phyloP scores from a whole-genome alignment of 163 green algal species.

The Scenedesmus sp. region DNA sequence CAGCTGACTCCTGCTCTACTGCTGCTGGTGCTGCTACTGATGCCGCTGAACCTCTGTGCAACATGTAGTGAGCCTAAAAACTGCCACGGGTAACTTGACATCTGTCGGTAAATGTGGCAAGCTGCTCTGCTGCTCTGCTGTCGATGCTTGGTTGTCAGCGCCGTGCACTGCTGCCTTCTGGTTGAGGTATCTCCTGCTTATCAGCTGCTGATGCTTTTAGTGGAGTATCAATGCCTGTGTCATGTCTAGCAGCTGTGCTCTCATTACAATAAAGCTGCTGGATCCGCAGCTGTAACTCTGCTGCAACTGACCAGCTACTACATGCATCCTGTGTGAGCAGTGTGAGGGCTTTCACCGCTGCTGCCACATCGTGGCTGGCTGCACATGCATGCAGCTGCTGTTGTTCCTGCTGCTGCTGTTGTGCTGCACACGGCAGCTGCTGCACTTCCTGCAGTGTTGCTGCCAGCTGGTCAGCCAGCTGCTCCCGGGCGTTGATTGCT shows the following conservation, averaged over 20 bases:
- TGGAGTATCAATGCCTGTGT: neutral
- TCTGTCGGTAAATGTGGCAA: neutral
- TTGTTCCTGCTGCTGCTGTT: neutral
- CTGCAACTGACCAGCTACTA: neutral
- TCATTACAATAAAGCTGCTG: neutral
- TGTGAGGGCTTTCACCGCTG: conserved; percentile 20
- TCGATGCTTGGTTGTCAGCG: neutral
- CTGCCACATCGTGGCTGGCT: conserved; percentile 3
- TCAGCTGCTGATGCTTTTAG: neutral
- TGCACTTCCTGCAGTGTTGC: conserved; percentile 6
- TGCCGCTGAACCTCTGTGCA: neutral
- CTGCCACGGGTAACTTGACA: neutral
- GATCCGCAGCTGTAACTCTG: neutral
- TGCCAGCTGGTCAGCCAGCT: conserved; percentile 20
- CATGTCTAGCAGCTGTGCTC: neutral
- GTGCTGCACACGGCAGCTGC: neutral
- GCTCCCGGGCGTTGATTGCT: conserved; percentile 21
- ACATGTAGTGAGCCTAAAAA: too few species aligned
- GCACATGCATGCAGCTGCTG: neutral
- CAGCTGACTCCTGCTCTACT: neutral
- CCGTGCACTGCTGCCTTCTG: neutral
- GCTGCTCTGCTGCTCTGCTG: neutral
- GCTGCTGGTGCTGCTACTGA: neutral
- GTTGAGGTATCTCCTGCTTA: neutral
- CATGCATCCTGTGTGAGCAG: neutral